These are phyloP conservation scores for Papiliotrema laurentii DNA, from an alignment of 1,284 basidiomycete species.

Conservation along the genomic window DNA sequence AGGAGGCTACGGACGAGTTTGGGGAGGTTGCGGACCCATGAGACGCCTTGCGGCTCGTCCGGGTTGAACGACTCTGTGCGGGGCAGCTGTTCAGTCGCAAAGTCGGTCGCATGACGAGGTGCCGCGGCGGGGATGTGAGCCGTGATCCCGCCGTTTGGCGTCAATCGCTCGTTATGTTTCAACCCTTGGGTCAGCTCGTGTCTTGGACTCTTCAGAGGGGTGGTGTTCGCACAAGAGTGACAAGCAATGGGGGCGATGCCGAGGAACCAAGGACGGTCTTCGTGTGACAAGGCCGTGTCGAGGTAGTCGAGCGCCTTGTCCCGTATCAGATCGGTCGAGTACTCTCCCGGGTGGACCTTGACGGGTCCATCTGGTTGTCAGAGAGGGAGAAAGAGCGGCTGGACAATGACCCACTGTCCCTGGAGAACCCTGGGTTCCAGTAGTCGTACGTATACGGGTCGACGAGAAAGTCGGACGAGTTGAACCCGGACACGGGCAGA, in stretches of 20 bases:
- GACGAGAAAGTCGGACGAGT: conserved; percentile 29
- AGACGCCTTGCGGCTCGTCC: conserved; percentile 25
- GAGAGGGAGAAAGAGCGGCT: background rate
- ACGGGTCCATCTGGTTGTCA: conserved; percentile 15
- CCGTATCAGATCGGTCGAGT: conserved; percentile 31
- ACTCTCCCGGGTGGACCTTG: conserved; percentile 19
- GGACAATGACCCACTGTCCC: conserved; percentile 11
- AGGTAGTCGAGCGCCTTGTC: conserved; percentile 28
- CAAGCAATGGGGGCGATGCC: conserved; percentile 13
- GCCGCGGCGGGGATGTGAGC: conserved; percentile 15
- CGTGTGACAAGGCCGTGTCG: conserved; percentile 11
- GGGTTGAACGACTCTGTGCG: conserved; percentile 27
- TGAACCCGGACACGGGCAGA: conserved; percentile 18
- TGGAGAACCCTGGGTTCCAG: conserved; percentile 23
- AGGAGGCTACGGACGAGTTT: conserved; percentile 12
- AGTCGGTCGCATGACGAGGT: conserved; percentile 27
- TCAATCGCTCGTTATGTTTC: too few relatives aligned
- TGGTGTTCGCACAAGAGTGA: conserved; percentile 8
- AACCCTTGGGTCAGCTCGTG: too few relatives aligned
- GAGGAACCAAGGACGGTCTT: conserved; percentile 32
- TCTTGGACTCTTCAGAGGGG: too few relatives aligned
- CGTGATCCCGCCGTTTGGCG: too few relatives aligned
- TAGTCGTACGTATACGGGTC: conserved; percentile 41
- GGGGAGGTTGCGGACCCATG: conserved; percentile 30
- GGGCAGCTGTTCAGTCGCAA: conserved; percentile 17